Evolutionary conservation across 108 stramenopile genomes (phyloP).

Genomic region (Asterionellopsis glacialis): DNA sequence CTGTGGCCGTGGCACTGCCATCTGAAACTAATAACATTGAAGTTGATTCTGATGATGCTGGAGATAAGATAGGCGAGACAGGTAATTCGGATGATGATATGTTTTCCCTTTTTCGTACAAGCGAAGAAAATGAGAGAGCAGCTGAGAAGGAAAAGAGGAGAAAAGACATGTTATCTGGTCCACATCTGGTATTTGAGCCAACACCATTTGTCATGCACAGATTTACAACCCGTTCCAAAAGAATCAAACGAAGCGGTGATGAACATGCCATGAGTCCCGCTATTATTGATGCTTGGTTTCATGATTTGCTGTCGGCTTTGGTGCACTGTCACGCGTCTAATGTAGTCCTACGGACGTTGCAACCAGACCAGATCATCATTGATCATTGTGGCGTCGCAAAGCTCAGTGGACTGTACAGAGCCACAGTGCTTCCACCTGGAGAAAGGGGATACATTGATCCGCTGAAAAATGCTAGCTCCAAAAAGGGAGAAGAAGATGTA

Average conservation of each 20-base stretch:
- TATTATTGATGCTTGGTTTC: constrained; percentile 66
- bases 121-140: constrained; percentile 54
- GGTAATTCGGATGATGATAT: constrained; percentile 60
- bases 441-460: constrained; percentile 46
- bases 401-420: constrained; percentile 63
- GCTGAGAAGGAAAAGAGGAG: constrained; percentile 47
- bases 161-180: constrained; percentile 45
- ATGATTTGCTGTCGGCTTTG: constrained; percentile 73
- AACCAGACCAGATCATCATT: constrained; percentile 71
- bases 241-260: constrained; percentile 23
- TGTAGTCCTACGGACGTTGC: constrained; percentile 62
- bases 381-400: constrained; percentile 77
- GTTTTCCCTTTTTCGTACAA: constrained; percentile 58
- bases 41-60: constrained; percentile 14
- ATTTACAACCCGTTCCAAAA: constrained; percentile 44
- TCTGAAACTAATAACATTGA: constrained; percentile 21
- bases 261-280: constrained; percentile 37
- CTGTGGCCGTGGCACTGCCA: constrained; percentile 68
- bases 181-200: constrained; percentile 72
- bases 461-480: constrained; percentile 18
- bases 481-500: constrained; percentile 44
- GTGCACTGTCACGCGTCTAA: constrained; percentile 78
- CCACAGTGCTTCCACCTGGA: constrained; percentile 45
- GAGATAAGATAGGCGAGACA: not conserved
- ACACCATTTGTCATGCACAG: constrained; percentile 74